phyloP scores from a whole-genome alignment of 306 rosid genomes.

The Biancaea sappan region DNA sequence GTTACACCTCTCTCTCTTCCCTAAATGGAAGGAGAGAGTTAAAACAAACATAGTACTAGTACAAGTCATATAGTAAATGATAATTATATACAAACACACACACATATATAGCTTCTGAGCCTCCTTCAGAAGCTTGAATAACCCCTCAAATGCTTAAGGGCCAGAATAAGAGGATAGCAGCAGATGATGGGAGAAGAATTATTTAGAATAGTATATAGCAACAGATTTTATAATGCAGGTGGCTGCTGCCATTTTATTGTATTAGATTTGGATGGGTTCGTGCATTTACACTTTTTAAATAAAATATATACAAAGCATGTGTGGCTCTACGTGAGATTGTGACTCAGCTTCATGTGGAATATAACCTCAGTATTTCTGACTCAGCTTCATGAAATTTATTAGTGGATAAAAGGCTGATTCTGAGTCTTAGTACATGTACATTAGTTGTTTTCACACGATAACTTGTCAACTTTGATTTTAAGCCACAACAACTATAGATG shows the following conservation, averaged over 20 bases:
- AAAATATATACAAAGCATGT: background rate
- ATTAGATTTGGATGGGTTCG: conserved; percentile 20
- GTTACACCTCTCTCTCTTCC: too few relatives aligned
- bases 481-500: background rate
- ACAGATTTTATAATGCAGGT: conserved; percentile 27
- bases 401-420: background rate
- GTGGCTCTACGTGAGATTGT: conserved; percentile 28
- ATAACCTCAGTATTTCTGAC: too few relatives aligned
- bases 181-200: background rate
- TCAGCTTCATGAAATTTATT: background rate
- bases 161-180: conserved; percentile 22
- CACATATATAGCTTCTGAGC: conserved; percentile 31
- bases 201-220: background rate
- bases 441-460: background rate
- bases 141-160: conserved; percentile 52
- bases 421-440: background rate
- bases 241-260: conserved; percentile 26
- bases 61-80: conserved; percentile 7
- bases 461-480: background rate
- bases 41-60: too few relatives aligned
- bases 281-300: background rate
- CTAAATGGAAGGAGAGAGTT: too few relatives aligned
- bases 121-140: conserved; percentile 35
- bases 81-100: too few relatives aligned
- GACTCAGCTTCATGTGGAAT: conserved; percentile 23